Conservation (phyloP, 352 stramenopile genomes). For the Globisporangium nagaii region DNA sequence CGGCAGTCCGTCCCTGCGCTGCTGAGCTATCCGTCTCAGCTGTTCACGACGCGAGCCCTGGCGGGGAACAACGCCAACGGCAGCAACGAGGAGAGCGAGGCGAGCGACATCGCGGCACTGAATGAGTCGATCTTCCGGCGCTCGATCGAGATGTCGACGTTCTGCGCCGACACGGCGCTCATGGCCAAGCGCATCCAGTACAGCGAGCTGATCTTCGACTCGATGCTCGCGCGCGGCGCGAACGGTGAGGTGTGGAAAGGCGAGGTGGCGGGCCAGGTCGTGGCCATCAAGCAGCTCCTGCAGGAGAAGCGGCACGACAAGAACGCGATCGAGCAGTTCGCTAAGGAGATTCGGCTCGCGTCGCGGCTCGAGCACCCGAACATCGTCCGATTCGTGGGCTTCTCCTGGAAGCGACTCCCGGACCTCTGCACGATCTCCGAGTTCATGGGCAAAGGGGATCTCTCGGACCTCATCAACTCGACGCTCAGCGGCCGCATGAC, state of each 20-base stretch:
- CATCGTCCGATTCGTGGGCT: slow-evolving; percentile 21
- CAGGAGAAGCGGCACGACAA: slow-evolving; percentile 16
- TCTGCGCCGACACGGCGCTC: slow-evolving; percentile 10
- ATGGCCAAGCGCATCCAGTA: slow-evolving; percentile 21
- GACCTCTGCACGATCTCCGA: slow-evolving; percentile 30
- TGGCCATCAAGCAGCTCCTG: slow-evolving; percentile 30
- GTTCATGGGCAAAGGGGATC: slow-evolving; percentile 28
- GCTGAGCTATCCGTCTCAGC: not conserved
- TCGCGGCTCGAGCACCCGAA: slow-evolving; percentile 15
- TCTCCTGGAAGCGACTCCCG: slow-evolving; percentile 22
- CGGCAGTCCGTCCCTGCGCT: not conserved
- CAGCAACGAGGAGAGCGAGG: not conserved
- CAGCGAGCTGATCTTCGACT: slow-evolving; percentile 7
- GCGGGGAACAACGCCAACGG: not conserved
- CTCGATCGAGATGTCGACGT: slow-evolving; percentile 12
- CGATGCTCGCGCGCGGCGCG: slow-evolving; percentile 15
- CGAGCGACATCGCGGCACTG: slow-evolving; percentile 8
- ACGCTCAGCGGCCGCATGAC: slow-evolving; percentile 15
- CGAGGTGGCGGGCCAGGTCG: slow-evolving; percentile 9
- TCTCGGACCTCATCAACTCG: slow-evolving; percentile 22
- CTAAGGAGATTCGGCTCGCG: slow-evolving; percentile 24
- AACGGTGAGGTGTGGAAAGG: slow-evolving; percentile 31
- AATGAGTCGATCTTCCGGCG: slow-evolving; percentile 9
- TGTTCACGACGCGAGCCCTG: not conserved
- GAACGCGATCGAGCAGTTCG: slow-evolving; percentile 21